A percentile compares a stretch with the other conserved stretches of the same genome.
phyloP scores from a whole-genome alignment of 768 basidiomycete species.

The Boletus sp. region DNA sequence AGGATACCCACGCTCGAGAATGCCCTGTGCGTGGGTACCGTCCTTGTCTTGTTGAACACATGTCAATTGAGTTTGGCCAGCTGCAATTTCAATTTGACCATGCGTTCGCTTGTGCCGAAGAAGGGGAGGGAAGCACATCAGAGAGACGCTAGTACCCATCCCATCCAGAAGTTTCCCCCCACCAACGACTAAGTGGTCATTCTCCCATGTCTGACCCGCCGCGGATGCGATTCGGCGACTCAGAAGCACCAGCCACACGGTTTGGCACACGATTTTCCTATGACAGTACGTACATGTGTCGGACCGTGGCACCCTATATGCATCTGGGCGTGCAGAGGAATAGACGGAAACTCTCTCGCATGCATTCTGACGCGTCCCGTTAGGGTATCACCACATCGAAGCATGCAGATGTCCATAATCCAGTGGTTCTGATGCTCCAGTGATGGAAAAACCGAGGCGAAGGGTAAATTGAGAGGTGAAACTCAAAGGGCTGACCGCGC shows the following conservation, averaged over 20 bases:
- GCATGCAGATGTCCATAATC: neutral
- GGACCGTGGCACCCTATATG: neutral
- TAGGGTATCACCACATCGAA: neutral
- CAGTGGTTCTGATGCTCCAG: neutral
- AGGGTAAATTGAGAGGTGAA: neutral
- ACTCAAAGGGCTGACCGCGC: neutral
- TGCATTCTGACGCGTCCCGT: neutral
- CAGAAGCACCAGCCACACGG: slow-evolving; percentile 1
- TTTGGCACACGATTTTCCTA: neutral
- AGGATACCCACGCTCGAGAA: slow-evolving; percentile 3
- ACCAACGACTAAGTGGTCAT: neutral
- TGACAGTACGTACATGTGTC: neutral
- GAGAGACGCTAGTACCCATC: neutral
- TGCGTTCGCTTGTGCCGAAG: neutral
- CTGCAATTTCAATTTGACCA: slow-evolving; percentile 18
- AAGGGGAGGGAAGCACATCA: neutral
- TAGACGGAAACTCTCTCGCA: neutral
- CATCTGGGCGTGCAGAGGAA: neutral
- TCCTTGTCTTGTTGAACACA: neutral
- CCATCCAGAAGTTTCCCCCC: neutral
- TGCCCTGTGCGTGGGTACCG: slow-evolving; percentile 10
- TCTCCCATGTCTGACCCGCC: slow-evolving; percentile 2
- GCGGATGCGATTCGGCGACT: neutral
- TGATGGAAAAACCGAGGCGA: neutral
- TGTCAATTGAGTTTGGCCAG: slow-evolving; percentile 18